These are phyloP conservation scores for Artemisia tridentata DNA, from an alignment of 129 eudicot species.

Conservation along the genomic window DNA sequence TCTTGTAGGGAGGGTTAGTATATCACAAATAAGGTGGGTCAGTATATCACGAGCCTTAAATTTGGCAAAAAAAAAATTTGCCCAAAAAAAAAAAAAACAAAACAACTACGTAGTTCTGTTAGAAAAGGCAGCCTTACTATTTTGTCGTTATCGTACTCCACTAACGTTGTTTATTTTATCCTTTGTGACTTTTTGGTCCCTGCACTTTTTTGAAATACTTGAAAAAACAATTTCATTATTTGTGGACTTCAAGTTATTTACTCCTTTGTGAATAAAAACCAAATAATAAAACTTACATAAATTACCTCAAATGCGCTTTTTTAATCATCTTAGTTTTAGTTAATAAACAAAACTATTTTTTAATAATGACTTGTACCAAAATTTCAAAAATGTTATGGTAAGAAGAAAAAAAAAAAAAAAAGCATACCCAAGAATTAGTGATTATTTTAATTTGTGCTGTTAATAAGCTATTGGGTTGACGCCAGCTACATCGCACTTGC, in stretches of 20 bases:
- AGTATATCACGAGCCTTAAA: too few relatives aligned
- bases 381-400: too few relatives aligned
- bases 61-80: too few relatives aligned
- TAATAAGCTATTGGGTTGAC: slow-evolving; percentile 5
- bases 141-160: slow-evolving; percentile 7
- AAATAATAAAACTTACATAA: not conserved
- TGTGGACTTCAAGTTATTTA: not conserved
- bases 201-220: not conserved
- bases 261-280: not conserved
- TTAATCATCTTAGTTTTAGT: too few relatives aligned
- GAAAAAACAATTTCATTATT: not conserved
- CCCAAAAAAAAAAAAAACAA: too few relatives aligned
- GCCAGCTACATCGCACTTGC: slow-evolving; percentile 17
- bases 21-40: too few relatives aligned
- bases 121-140: slow-evolving; percentile 12
- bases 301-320: not conserved
- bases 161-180: not conserved
- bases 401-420: too few relatives aligned
- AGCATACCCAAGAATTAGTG: not conserved
- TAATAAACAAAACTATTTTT: too few relatives aligned
- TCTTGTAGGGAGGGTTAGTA: too few relatives aligned
- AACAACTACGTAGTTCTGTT: slow-evolving; percentile 10
- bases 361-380: too few relatives aligned
- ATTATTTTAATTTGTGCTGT: not conserved
- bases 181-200: not conserved